These are phyloP conservation scores for Pseudopithomyces maydicus DNA, from an alignment of 2,329 filamentous ascomycete genomes.

Conservation along the genomic window DNA sequence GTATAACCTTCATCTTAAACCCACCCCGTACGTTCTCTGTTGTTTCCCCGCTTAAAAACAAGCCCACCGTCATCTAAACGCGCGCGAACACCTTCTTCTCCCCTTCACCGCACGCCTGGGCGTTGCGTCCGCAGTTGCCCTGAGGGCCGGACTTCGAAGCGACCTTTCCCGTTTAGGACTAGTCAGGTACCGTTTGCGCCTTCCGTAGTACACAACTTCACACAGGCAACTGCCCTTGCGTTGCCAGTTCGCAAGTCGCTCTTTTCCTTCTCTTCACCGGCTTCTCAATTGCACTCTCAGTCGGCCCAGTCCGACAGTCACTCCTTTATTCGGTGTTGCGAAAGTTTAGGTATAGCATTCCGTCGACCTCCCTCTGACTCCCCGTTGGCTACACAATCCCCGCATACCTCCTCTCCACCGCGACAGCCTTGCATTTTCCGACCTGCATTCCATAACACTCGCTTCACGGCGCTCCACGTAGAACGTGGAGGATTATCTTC, in stretches of 20 bases:
- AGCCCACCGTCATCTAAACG: background rate
- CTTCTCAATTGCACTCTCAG: background rate
- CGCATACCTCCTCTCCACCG: slow-evolving; percentile 14
- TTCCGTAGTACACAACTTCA: background rate
- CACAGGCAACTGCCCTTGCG: background rate
- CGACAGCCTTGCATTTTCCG: slow-evolving; percentile 20
- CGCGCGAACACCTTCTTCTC: background rate
- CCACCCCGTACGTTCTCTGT: background rate
- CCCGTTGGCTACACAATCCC: slow-evolving; percentile 1
- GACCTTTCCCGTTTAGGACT: background rate
- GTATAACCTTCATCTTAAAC: background rate
- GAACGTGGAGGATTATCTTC: slow-evolving; percentile 11
- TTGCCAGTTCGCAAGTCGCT: slow-evolving; percentile 1
- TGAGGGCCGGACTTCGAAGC: background rate
- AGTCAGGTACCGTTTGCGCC: slow-evolving; percentile 7
- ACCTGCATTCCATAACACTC: slow-evolving; percentile 36
- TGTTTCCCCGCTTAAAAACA: slow-evolving; percentile 2
- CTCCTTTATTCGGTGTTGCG: slow-evolving; percentile 6
- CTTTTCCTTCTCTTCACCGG: background rate
- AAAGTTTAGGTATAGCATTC: slow-evolving; percentile 7
- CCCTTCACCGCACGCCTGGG: background rate
- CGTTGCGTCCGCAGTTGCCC: slow-evolving; percentile 1
- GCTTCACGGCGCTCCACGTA: slow-evolving; percentile 23
- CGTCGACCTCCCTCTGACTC: slow-evolving; percentile 7
- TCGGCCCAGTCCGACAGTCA: slow-evolving; percentile 2